Conservation (phyloP, 768 basidiomycete species). For the Russula emetica region DNA sequence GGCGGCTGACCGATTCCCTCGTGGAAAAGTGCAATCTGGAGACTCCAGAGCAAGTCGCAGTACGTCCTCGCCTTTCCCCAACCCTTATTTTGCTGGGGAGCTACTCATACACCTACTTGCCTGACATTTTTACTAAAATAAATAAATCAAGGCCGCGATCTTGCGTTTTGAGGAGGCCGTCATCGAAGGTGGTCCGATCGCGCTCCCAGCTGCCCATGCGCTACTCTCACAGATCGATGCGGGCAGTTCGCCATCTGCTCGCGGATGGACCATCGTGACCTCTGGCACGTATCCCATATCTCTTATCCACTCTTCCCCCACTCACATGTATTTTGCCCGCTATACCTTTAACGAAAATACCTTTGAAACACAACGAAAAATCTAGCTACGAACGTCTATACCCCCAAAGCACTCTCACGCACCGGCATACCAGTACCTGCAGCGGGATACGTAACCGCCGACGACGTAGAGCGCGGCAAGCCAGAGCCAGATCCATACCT, state of each 20-base stretch:
- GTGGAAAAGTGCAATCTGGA: constrained; percentile 61
- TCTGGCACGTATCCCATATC: constrained; percentile 61
- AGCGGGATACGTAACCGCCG: constrained; percentile 65
- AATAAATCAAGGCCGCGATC: constrained; percentile 52
- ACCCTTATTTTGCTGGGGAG: neutral
- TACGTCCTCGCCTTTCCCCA: constrained; percentile 33
- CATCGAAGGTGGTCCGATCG: constrained; percentile 54
- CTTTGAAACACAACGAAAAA: no score
- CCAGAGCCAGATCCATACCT: constrained; percentile 89
- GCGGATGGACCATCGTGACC: constrained; percentile 81
- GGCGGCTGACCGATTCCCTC: constrained; percentile 71
- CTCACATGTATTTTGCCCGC: neutral
- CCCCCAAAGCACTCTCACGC: constrained; percentile 59
- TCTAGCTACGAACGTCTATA: constrained; percentile 69
- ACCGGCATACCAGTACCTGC: constrained; percentile 57
- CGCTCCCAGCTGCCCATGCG: constrained; percentile 60
- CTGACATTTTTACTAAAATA: no score
- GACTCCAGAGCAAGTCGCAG: constrained; percentile 54
- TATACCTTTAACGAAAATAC: neutral
- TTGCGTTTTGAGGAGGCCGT: constrained; percentile 77
- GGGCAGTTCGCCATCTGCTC: constrained; percentile 29
- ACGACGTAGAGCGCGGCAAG: constrained; percentile 69
- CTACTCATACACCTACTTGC: neutral
- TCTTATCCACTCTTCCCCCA: constrained; percentile 31
- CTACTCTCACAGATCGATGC: constrained; percentile 41